Evolutionary conservation across 768 basidiomycete genomes (phyloP).

Genomic region (Phaeolepiota aurea): DNA sequence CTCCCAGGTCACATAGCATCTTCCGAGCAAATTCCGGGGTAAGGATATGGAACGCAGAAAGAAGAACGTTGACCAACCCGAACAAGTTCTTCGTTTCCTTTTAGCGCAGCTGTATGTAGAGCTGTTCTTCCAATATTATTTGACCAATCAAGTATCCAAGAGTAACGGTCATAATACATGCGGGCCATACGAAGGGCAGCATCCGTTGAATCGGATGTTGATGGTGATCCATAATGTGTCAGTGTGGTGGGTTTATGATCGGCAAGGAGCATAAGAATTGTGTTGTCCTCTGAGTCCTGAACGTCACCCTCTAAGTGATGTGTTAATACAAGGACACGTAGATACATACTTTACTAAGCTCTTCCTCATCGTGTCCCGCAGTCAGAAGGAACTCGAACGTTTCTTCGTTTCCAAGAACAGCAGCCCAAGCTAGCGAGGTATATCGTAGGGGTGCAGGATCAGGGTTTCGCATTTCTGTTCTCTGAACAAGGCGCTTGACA

Average conservation of each 20-base stretch:
- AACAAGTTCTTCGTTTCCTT: constrained; percentile 86
- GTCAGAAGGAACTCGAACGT: constrained; percentile 87
- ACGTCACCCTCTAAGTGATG: constrained; percentile 5
- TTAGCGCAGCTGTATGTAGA: constrained; percentile 78
- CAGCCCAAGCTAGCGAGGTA: constrained; percentile 90
- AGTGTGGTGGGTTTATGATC: constrained; percentile 55
- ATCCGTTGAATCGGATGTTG: constrained; percentile 54
- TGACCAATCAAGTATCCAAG: constrained; percentile 87
- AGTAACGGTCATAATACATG: constrained; percentile 79
- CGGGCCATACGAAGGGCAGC: constrained; percentile 82
- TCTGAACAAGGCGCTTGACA: constrained; percentile 78
- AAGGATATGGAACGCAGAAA: not conserved
- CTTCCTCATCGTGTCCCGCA: constrained; percentile 88
- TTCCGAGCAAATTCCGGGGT: constrained; percentile 20
- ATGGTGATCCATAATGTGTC: constrained; percentile 35
- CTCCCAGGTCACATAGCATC: constrained; percentile 89
- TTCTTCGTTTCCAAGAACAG: constrained; percentile 81
- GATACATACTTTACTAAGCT: constrained; percentile 73
- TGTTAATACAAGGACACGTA: not conserved
- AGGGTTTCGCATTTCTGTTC: constrained; percentile 87
- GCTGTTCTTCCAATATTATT: constrained; percentile 87
- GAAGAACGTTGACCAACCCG: constrained; percentile 41
- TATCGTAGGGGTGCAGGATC: constrained; percentile 69
- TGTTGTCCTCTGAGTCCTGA: constrained; percentile 89
- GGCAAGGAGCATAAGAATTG: constrained; percentile 88